Evolutionary conservation across 768 basidiomycete genomes (phyloP), one percentile per base, ranked within the genome.

Genomic region (Tricholoma sp.): DNA sequence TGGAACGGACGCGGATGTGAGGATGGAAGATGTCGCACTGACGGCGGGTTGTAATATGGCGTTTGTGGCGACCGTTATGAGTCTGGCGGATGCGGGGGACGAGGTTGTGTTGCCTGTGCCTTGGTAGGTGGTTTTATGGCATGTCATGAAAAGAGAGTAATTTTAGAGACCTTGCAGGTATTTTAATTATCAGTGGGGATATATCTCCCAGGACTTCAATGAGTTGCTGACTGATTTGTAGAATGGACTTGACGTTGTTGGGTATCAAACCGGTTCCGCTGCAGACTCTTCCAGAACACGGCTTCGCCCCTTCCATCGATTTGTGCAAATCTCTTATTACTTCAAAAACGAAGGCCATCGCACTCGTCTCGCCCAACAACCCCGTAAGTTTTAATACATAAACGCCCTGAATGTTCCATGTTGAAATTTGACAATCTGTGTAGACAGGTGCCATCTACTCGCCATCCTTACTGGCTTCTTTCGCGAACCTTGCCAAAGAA

Each of bases 331-430:
- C 67, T 89, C 18, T n/a, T n/a, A 82, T 89, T 59, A 84, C 83
- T 0, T 50, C 74, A 0, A 79, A 75, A 47, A 89, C 86, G 0
- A 79, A 78, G 51, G 89, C 88, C 0, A 88, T 94, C 46, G 79
- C 83, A 4, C 79, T 94, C 1, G 84, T 91, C 35, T 82, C 87
- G 0, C 89, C 89, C 8, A 91, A 89, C 60, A 91, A 91, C 61
- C 88, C n/a, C n/a, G n/a, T n/a, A n/a, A n/a, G n/a, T n/a, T n/a
- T n/a, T 87, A 0, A 85, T 86, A 51, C 45, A 8, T 37, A 16
- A 18, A 22, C 32, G 12, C n/a, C 22, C 3, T 3, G 4, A 12
- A 4, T 22, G 12, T 4, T 46, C 11, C 9, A 12, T 16, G 22
- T 12, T 45, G 43, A 46, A 24, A 29, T 29, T 29, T 29, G 4